Percentiles rank a stretch among this genome's conserved stretches.
Conservation (phyloP, 2,329 filamentous ascomycete genomes). For the Venturia nashicola region DNA sequence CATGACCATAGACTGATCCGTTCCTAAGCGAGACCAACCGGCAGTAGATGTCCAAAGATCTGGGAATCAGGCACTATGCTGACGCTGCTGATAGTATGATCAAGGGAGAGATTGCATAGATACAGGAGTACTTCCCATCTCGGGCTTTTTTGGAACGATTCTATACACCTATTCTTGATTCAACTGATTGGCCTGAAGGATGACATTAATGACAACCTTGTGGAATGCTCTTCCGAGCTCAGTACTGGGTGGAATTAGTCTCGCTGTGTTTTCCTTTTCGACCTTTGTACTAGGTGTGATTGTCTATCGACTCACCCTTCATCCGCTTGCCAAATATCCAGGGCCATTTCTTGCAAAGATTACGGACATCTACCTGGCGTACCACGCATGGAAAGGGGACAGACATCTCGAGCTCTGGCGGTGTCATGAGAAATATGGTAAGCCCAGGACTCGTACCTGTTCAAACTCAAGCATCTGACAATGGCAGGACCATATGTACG, state of each 20-base stretch:
- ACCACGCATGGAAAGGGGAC: conserved; percentile 63
- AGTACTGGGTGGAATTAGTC: not conserved
- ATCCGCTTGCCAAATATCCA: conserved; percentile 13
- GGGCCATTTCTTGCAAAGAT: conserved; percentile 16
- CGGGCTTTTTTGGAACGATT: not conserved
- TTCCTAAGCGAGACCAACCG: not conserved
- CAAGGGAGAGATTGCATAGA: not conserved
- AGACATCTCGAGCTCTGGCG: conserved; percentile 62
- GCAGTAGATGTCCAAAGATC: not conserved
- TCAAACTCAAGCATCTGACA: conserved; percentile 6
- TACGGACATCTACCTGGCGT: conserved; percentile 25
- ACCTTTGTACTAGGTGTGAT: conserved; percentile 4
- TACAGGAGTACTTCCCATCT: not conserved
- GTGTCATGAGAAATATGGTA: conserved; percentile 60
- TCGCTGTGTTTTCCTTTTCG: not conserved
- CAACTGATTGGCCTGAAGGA: not conserved
- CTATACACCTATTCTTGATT: not conserved
- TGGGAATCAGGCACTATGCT: not conserved
- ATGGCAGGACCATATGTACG: conserved; percentile 49
- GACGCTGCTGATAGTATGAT: not conserved
- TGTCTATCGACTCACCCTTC: conserved; percentile 10
- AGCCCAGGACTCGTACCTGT: not conserved
- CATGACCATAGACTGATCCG: not conserved
- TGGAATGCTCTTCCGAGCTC: not conserved
- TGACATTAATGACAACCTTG: not conserved